Conservation (phyloP, 768 basidiomycete genomes). For the Sarcomyxa edulis region DNA sequence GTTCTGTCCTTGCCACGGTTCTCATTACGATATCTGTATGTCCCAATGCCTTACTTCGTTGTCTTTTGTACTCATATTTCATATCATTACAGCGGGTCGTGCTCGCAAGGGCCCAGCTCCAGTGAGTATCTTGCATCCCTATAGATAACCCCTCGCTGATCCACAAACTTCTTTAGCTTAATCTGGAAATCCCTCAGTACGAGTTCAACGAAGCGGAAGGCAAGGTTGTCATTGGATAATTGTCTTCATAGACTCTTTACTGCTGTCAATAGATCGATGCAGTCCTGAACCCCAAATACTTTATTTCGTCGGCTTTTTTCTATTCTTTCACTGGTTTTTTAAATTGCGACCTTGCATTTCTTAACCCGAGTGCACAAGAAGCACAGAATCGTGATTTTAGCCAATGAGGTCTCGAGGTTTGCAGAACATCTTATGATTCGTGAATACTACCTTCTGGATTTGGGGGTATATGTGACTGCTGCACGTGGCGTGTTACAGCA, state of each 20-base stretch:
- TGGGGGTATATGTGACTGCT: too few species aligned
- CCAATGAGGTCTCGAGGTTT: too few species aligned
- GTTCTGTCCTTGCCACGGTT: slow-evolving; percentile 99
- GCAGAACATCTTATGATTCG: too few species aligned
- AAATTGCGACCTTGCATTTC: too few species aligned
- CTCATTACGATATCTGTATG: slow-evolving; percentile 95
- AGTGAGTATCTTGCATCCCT: slow-evolving; percentile 46
- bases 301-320: too few species aligned
- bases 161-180: slow-evolving; percentile 48
- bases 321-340: too few species aligned
- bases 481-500: too few species aligned
- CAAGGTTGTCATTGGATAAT: slow-evolving; percentile 83
- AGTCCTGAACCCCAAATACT: too few species aligned
- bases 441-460: too few species aligned
- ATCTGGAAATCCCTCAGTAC: slow-evolving; percentile 89
- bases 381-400: too few species aligned
- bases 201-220: slow-evolving; percentile 84
- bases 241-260: slow-evolving; percentile 14
- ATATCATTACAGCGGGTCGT: slow-evolving; percentile 66
- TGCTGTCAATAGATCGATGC: too few species aligned
- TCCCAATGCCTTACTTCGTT: slow-evolving; percentile 9
- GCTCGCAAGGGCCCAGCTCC: slow-evolving; percentile 96
- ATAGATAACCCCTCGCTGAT: background rate
- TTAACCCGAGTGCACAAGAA: too few species aligned
- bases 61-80: slow-evolving; percentile 9